These are phyloP conservation scores for Henckelia pumila DNA, from an alignment of 257 asterid genomes.

Conservation along the genomic window DNA sequence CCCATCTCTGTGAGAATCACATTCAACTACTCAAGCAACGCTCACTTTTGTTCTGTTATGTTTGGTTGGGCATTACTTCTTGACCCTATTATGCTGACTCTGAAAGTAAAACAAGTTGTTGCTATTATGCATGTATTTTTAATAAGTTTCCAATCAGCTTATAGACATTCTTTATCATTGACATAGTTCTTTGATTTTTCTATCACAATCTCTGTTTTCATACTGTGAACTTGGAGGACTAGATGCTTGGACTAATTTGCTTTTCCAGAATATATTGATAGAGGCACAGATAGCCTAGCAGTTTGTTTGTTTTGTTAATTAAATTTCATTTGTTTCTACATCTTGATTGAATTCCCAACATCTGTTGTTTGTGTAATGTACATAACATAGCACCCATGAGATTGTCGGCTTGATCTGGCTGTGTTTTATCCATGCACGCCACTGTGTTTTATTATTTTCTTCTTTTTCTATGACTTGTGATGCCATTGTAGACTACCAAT, in stretches of 20 bases:
- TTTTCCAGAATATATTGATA: not conserved
- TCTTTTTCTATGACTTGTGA: not conserved
- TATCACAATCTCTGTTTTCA: not conserved
- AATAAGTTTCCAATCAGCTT: not conserved
- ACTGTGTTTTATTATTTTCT: not conserved
- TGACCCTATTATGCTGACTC: not conserved
- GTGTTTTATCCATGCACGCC: slow-evolving; percentile 3
- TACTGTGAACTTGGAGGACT: not conserved
- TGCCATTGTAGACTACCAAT: not conserved
- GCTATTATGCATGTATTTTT: not conserved
- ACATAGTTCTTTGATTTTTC: not conserved
- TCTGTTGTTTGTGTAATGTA: slow-evolving; percentile 14
- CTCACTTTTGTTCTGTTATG: not conserved
- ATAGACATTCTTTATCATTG: not conserved
- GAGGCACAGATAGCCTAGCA: not conserved
- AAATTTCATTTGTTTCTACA: slow-evolving; percentile 2
- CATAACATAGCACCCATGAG: not conserved
- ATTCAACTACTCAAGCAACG: not conserved
- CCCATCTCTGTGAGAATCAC: not conserved
- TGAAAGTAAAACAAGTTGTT: not conserved
- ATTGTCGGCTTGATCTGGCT: not conserved
- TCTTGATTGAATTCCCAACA: not conserved
- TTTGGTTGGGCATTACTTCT: not conserved
- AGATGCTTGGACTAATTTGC: slow-evolving; percentile 5
- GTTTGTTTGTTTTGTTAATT: not conserved